Evolutionary conservation across 768 basidiomycete species (phyloP), one percentile per base, ranked within the genome.

Genomic region (Chlorophyllum brunneum): DNA sequence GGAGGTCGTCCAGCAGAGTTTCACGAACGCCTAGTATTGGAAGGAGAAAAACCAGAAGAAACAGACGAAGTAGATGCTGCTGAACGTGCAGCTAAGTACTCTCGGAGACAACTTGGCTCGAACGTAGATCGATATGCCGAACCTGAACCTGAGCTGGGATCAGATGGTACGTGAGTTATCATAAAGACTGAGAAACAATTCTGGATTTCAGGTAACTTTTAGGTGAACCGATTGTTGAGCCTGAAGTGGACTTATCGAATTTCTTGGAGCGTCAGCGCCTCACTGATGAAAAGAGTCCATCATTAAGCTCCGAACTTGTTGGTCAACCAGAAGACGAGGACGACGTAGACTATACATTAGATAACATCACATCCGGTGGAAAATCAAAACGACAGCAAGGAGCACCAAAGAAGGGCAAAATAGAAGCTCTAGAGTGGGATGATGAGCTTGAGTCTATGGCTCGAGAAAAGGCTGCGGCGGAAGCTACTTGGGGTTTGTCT

Each of bases 51-150:
- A 13, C 42, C 57, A 1, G 70, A 72, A 2, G 73, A 76, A 18
- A 72, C 75, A 26, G 71, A 74, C 20, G 70, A 72, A 38, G 73
- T 76, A 29, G 84, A 83, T 56, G 75, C 72, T 0, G 68, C 71
- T 29, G 84, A 81, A 60, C 56, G 68, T 8, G 69, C 68, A 13
- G 64, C 61, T 30, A 85, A 79, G 61, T 90, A 77, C 50, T 64
- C 79, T 22, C 73, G 74, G 51, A 73, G 89, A 31, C 69, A 81
- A 43, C 70, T 92, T 13, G 82, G 74, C 3, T 76, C 84, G 3
- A 92, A 92, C 61, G 82, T 73, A 0, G 87, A 90, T 72, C 74
- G 88, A 46, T 92, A 92, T 61, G 74, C 61, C 13, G 88, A 91
- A 66, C 78, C 79, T 16, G 85, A 82, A 53, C 82, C 81, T 2